Evolutionary conservation across 2,329 filamentous ascomycete genomes (phyloP), one percentile per base, ranked within the genome.

Genomic region (Colletotrichum sojae): DNA sequence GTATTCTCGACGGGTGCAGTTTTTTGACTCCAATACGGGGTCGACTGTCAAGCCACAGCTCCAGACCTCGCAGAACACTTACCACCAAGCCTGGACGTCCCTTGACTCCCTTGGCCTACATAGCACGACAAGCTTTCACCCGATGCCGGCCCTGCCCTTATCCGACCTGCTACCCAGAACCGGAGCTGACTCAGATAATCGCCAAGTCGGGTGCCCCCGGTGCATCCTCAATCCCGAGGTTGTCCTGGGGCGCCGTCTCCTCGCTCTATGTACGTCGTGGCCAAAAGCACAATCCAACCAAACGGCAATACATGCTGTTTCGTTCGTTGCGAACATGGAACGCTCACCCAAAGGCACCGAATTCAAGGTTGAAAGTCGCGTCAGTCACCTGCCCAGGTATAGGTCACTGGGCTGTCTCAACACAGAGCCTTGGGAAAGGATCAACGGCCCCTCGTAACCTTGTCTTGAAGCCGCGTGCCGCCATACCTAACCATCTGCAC

Each of bases 91-190:
- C 22, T 36, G 9, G 15, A 10, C n/a, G 6, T 27, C 15, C n/a
- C 10, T 3, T 46, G 16, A 6, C 54, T 25, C 53, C 25, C 61
- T 67, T 67, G 55, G 63, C 63, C 18, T 22, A 40, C n/a, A n/a
- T n/a, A n/a, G n/a, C n/a, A n/a, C 39, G 52, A 57, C 63, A 70
- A 58, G 67, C 67, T 61, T 67, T 57, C 40, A 18, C 54, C 48
- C 43, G 43, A 49, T 60, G 43, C 49, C 66, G 18, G 15, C 55
- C 36, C 54, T 55, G 31, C n/a, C 36, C 15, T 20, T 18, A 16
- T 18, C n/a, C 31, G 22, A 53, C 15, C 40, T 54, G 39, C 27
- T 43, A n/a, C 59, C 43, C 48, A 40, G 39, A 46, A 46, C 46
- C 55, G 25, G 63, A 67, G 45, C 64, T 39, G 27, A 40, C 18